These are phyloP conservation scores for Wallemia ichthyophaga DNA, from an alignment of 1,284 basidiomycete species.

Conservation along the genomic window DNA sequence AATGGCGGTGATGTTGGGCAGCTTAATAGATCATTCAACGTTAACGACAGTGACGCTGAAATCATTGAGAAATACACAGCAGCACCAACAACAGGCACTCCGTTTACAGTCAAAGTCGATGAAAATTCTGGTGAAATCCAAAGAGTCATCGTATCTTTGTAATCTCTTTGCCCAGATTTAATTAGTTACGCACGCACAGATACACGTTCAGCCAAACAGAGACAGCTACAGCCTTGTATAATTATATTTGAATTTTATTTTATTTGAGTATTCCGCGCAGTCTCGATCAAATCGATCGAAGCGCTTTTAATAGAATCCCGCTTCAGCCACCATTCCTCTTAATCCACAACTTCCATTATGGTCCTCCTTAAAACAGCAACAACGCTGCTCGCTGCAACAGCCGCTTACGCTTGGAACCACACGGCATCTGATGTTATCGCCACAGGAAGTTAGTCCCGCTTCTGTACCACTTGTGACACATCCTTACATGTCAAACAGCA, in stretches of 20 bases:
- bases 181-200: too few species aligned
- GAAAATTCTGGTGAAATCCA: not conserved
- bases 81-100: not conserved
- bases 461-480: not conserved
- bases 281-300: too few species aligned
- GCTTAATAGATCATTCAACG: not conserved
- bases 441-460: not conserved
- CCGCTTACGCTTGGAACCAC: not conserved
- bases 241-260: too few species aligned
- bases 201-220: too few species aligned
- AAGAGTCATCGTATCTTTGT: not conserved
- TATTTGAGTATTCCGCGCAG: too few species aligned
- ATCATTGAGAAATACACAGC: not conserved
- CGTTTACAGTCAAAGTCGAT: not conserved
- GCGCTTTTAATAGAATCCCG: too few species aligned
- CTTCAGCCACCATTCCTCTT: too few species aligned
- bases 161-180: too few species aligned
- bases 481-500: not conserved
- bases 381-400: too few species aligned
- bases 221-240: too few species aligned
- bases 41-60: not conserved
- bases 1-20: not conserved
- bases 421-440: not conserved
- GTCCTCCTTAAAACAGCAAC: too few species aligned
- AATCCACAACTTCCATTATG: too few species aligned